phyloP scores from a whole-genome alignment of 2,329 filamentous ascomycete species.

The Epichloe glyceriae region DNA sequence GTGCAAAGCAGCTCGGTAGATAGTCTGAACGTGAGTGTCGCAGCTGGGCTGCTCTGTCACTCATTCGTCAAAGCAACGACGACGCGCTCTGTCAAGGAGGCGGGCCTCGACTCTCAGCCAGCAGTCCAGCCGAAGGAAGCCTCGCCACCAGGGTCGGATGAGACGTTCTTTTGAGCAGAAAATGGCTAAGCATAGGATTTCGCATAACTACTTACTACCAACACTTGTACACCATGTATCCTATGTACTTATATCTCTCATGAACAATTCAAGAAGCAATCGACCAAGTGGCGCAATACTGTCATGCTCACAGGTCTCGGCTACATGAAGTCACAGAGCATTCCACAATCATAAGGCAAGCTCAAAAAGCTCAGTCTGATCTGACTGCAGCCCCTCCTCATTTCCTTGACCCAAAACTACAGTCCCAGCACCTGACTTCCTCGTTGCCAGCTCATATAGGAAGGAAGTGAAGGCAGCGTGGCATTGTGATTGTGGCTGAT shows the following conservation, averaged over 20 bases:
- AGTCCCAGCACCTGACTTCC: neutral
- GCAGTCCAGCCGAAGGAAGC: neutral
- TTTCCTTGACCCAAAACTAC: no score
- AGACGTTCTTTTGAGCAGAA: neutral
- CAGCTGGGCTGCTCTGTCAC: constrained; percentile 62
- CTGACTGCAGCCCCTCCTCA: neutral
- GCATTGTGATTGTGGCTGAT: neutral
- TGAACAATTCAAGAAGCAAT: neutral
- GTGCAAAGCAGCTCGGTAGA: constrained; percentile 51
- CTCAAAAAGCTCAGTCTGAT: neutral
- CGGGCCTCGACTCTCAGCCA: neutral
- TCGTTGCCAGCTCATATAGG: neutral
- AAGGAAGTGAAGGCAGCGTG: neutral
- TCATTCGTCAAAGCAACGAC: constrained; percentile 42
- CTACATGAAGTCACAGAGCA: no score
- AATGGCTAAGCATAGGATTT: neutral
- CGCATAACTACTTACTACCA: no score
- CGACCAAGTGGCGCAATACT: no score
- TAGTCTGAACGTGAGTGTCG: constrained; percentile 88
- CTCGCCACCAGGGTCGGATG: neutral
- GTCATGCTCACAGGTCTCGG: no score
- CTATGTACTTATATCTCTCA: neutral
- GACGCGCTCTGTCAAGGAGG: neutral
- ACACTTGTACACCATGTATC: neutral
- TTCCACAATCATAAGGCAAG: neutral